These are phyloP conservation scores for Alternaria tenuissima DNA, from an alignment of 2,329 filamentous ascomycete species.

Conservation along the genomic window DNA sequence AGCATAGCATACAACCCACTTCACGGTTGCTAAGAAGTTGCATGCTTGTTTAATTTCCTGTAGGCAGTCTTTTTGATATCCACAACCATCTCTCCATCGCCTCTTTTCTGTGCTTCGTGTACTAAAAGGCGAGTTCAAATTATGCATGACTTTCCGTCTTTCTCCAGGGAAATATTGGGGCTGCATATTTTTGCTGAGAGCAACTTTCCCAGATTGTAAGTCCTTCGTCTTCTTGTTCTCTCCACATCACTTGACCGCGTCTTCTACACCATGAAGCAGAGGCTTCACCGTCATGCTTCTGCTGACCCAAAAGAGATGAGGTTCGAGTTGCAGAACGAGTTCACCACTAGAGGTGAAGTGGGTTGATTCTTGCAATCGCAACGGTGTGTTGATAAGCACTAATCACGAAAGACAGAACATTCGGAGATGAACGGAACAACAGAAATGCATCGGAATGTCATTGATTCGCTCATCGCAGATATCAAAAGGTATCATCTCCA, in stretches of 20 bases:
- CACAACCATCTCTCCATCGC: not conserved
- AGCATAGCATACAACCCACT: not conserved
- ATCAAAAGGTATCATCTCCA: constrained; percentile 3
- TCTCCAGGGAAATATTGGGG: not conserved
- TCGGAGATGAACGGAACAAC: not conserved
- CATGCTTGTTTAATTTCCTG: not conserved
- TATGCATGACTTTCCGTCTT: not conserved
- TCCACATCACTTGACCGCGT: no score
- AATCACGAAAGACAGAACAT: not conserved
- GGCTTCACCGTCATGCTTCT: no score
- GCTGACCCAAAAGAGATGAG: no score
- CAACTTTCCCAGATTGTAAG: no score
- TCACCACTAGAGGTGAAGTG: no score
- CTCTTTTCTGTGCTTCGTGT: not conserved
- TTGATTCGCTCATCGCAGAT: constrained; percentile 1
- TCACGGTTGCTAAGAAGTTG: not conserved
- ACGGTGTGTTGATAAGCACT: not conserved
- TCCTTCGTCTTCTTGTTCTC: no score
- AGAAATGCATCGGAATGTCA: not conserved
- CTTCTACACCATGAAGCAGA: no score
- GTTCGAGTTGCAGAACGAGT: no score
- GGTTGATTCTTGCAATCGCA: no score
- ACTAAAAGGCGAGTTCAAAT: not conserved
- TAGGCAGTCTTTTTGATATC: not conserved
- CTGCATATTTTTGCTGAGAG: no score